Evolutionary conservation across 2,329 filamentous ascomycete genomes (phyloP).

Genomic region (Acrodontium crateriforme): DNA sequence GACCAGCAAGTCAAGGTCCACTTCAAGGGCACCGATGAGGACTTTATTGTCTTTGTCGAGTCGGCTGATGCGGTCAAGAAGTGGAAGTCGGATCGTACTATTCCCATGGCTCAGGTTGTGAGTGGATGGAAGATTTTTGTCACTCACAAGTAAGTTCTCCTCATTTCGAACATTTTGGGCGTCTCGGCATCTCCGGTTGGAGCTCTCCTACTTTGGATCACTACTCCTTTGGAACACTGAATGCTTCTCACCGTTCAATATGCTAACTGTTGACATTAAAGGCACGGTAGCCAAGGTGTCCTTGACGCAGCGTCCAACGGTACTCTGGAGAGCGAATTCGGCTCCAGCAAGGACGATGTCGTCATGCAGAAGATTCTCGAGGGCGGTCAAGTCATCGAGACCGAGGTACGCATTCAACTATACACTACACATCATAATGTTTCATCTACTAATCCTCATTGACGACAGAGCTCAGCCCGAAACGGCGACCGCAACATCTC

Average conservation of each 20-base stretch:
- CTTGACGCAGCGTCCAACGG: constrained; percentile 63
- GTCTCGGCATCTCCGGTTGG: too few relatives aligned
- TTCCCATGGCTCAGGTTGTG: constrained; percentile 74
- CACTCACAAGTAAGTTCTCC: constrained; percentile 62
- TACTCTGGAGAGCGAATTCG: constrained; percentile 74
- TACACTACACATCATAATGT: too few relatives aligned
- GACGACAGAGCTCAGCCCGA: constrained; percentile 25
- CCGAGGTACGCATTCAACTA: constrained; percentile 36
- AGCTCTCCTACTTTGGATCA: too few relatives aligned
- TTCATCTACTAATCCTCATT: too few relatives aligned
- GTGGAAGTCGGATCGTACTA: constrained; percentile 67
- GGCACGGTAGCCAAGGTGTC: constrained; percentile 74
- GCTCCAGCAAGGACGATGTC: constrained; percentile 64
- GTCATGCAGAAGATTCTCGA: constrained; percentile 70
- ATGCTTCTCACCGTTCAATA: too few relatives aligned
- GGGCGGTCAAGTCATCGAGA: constrained; percentile 55
- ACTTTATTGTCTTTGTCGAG: constrained; percentile 56
- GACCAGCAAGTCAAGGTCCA: constrained; percentile 59
- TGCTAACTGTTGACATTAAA: too few relatives aligned
- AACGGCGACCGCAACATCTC: constrained; percentile 30
- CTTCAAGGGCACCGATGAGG: constrained; percentile 62
- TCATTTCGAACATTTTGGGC: too few relatives aligned
- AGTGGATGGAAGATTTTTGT: constrained; percentile 80
- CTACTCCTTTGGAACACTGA: too few relatives aligned
- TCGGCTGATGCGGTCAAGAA: constrained; percentile 52